phyloP scores from a whole-genome alignment of 352 stramenopile genomes.

The Pythium dissotocum region DNA sequence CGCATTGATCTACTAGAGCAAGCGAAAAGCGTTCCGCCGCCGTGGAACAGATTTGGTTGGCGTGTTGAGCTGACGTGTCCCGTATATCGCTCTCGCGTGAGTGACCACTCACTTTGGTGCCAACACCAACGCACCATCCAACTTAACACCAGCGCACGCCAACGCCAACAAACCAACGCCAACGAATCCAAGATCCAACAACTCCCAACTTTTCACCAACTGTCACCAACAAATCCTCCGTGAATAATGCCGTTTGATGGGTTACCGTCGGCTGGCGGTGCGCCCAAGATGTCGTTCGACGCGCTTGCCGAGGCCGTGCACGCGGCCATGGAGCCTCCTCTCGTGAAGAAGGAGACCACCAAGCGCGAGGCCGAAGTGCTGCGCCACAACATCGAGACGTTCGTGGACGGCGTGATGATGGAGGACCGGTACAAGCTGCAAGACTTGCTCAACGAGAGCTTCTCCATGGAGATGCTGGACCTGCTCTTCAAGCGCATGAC shows the following conservation, averaged over 20 bases:
- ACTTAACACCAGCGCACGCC: not conserved
- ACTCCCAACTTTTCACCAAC: not conserved
- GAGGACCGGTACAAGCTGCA: conserved; percentile 56
- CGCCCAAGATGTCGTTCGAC: conserved; percentile 5
- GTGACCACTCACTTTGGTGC: not conserved
- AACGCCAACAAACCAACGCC: not conserved
- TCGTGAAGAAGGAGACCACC: conserved; percentile 35
- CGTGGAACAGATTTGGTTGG: not conserved
- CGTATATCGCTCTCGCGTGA: conserved; percentile 3
- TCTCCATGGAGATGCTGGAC: conserved; percentile 83
- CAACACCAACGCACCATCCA: not conserved
- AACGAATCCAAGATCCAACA: not conserved
- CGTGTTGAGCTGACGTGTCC: conserved; percentile 3
- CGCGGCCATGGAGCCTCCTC: conserved; percentile 22
- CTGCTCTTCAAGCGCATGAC: conserved; percentile 89
- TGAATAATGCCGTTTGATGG: not conserved
- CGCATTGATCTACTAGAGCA: not conserved
- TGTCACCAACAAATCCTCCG: not conserved
- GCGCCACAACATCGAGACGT: conserved; percentile 77
- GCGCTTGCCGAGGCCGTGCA: conserved; percentile 17
- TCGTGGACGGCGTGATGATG: conserved; percentile 82
- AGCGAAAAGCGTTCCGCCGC: not conserved
- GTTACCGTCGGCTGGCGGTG: not conserved
- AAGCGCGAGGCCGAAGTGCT: conserved; percentile 57
- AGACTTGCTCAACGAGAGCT: conserved; percentile 78